Base-by-base conservation (phyloP, 2,329 filamentous ascomycete species). In the Thermochaetoides dissita region DNA sequence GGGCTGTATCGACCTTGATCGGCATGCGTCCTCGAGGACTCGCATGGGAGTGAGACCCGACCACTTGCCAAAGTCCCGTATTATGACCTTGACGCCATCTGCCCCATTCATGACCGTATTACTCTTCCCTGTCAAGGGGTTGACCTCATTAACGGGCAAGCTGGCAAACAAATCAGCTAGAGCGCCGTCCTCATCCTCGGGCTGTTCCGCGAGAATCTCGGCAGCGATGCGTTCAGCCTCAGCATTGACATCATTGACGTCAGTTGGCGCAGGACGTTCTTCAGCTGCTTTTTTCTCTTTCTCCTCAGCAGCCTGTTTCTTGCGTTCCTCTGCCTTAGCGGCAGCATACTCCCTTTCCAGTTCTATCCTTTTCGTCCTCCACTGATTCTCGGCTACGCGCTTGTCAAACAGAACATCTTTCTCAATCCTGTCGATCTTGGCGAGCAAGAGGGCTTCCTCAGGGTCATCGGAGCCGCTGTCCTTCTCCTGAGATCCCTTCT, bases 21-120 rank as follows among this genome's bases (percentile, higher is more conserved):
- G 80, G 58, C 88, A 93, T n/a, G 84, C 76, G 59, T 95, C 88
- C 58, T 95, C 87, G 9, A 96, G 63, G 29, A 84, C 71, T 49
- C 82, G 73, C 47, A 77, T 74, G 10, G 89, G 88, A 51, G 67
- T 83, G 30, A 94, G 62, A 7, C 89, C 88, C 10, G 74, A 74
- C 67, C 78, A 79, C 58, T 85, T 86, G 1, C 85, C 87, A 67
- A 96, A 95, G 53, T 95, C 82, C 36, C 84, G 71, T 38, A 94
- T 71, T 1, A 66, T 71, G 4, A 86, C 61, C 43, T 71, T 76
- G 6, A 64, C 57, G 2, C 75, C 71, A 49, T 73, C 59, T 42
- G 64, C 51, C 37, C 66, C 63, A 53, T 69, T 75, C 36, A 76
- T 64, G 34, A 72, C 69, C 0, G 67, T 79, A 33, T 61, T 68